Evolutionary conservation across 2,329 filamentous ascomycete genomes (phyloP).

Genomic region (Colletotrichum falcatum): DNA sequence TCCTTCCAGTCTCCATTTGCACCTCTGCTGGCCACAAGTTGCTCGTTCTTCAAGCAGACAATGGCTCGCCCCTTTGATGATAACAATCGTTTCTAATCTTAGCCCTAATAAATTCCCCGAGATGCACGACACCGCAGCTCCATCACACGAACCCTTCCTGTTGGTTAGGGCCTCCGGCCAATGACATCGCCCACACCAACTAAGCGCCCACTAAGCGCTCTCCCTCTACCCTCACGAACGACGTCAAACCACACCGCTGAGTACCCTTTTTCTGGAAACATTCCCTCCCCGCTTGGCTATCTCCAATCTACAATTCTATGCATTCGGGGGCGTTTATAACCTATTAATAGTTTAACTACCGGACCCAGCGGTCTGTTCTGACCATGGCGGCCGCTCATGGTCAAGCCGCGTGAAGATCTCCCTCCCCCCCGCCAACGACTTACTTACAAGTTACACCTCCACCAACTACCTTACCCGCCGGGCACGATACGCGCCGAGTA

Average conservation of each 20-base stretch:
- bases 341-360: conserved; percentile 43
- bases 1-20: not conserved
- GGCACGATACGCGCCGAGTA: conserved; percentile 27
- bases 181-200: conserved; percentile 28
- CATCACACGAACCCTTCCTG: conserved; percentile 32
- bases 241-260: conserved; percentile 18
- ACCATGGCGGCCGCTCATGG: conserved; percentile 9
- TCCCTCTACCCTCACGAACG: not conserved
- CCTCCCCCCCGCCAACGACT: conserved; percentile 2
- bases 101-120: conserved; percentile 23
- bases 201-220: conserved; percentile 42
- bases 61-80: not conserved
- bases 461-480: conserved; percentile 12
- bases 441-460: not conserved
- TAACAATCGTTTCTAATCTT: conserved; percentile 31
- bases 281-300: conserved; percentile 18
- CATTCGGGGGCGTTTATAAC: conserved; percentile 14
- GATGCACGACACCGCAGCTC: conserved; percentile 34
- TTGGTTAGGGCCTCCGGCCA: conserved; percentile 18
- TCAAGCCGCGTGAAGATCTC: conserved; percentile 21
- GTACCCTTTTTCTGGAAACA: conserved; percentile 28
- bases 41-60: not conserved
- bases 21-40: not conserved
- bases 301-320: not conserved
- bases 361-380: conserved; percentile 11